Evolutionary conservation across 768 basidiomycete species (phyloP), one percentile per base, ranked within the genome.

Genomic region (Panus rudis): DNA sequence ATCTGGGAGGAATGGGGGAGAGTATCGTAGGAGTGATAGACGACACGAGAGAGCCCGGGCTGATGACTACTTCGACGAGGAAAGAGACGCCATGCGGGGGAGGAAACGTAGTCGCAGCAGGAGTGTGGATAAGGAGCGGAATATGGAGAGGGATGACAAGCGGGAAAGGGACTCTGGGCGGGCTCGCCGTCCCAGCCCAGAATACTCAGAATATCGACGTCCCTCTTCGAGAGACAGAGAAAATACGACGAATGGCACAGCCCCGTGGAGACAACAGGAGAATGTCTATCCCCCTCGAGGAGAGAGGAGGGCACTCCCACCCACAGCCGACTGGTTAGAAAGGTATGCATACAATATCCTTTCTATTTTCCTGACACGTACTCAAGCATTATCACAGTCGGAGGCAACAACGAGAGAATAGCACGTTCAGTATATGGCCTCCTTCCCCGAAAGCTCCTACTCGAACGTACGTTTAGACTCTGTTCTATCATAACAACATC

Each of bases 361-460:
- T 38, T 24, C 21, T 11, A 43, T 14, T 17, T 32, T 17, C 6
- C 19, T 55, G 27, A 26, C 28, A 10, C 28, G 39, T 21, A 45
- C 33, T 4, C 26, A 41, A 17, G 46, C 45, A 13, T 1, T 26
- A n/a, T 26, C 31, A 33, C 47, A 92, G 89, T 52, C 89, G 90
- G 24, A 71, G 85, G 43, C 57, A 69, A 37, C 81, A 90, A 57
- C 71, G 90, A 37, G 78, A 78, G 51, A 67, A 52, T 4, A 74
- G 64, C 7, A 70, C 68, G 4, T 59, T 79, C 2, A 72, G 73
- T 51, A 70, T 89, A n/a, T 92, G 90, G 90, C 90, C 90, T 2
- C 62, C 78, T 3, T 92, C 90, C 3, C 90, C 90, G 0, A 83
- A 81, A 50, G 75, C 71, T 8, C 78, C 79, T 42, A 64, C 73